These are phyloP conservation scores for Coniochaeta pulveracea DNA, from an alignment of 2,329 filamentous ascomycete genomes.

Conservation along the genomic window DNA sequence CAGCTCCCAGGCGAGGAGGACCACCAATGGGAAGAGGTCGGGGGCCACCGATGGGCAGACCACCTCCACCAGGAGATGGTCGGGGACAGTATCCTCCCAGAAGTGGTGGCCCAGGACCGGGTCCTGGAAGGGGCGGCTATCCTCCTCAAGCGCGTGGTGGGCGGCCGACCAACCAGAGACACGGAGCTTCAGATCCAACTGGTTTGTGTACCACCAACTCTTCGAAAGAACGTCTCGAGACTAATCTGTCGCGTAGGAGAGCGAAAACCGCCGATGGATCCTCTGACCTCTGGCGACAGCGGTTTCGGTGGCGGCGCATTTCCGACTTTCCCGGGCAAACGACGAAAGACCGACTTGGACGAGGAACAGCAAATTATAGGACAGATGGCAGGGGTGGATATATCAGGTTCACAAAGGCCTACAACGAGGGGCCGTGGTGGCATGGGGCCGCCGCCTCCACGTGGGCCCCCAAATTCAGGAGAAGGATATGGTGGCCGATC, in stretches of 20 bases:
- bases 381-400: constrained; percentile 28
- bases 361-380: constrained; percentile 28
- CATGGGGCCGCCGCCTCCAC: constrained; percentile 19
- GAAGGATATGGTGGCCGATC: constrained; percentile 18
- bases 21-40: constrained; percentile 21
- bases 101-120: constrained; percentile 20
- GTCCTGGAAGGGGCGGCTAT: constrained; percentile 21
- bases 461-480: constrained; percentile 19
- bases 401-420: constrained; percentile 18
- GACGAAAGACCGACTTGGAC: constrained; percentile 25
- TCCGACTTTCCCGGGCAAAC: constrained; percentile 29
- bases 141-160: constrained; percentile 24
- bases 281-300: constrained; percentile 15
- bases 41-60: constrained; percentile 26
- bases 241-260: constrained; percentile 9
- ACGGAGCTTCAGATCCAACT: constrained; percentile 26
- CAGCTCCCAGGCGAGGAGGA: constrained; percentile 24
- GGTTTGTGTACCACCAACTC: constrained; percentile 19
- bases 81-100: constrained; percentile 26
- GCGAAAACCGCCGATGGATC: constrained; percentile 20
- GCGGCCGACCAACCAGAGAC: constrained; percentile 26
- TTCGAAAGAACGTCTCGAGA: background rate
- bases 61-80: constrained; percentile 24
- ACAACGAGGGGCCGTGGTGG: constrained; percentile 16
- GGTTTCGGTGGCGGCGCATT: constrained; percentile 29